Percentiles rank a stretch among this genome's conserved stretches.
phyloP scores from a whole-genome alignment of 805 yeast species.

The Nakazawaea ishiwadae region DNA sequence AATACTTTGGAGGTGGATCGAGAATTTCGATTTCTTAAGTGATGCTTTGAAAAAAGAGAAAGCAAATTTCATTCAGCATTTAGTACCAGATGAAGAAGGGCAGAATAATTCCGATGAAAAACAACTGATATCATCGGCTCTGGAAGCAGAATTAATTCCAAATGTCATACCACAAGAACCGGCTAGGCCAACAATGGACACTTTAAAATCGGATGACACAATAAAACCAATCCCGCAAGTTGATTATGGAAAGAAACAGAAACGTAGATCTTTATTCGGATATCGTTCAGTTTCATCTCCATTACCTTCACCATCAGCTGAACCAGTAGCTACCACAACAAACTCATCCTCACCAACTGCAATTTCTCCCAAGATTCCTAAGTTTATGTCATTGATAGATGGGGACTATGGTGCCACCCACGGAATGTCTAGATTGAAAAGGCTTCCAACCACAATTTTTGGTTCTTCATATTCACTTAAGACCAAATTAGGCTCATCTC shows the following conservation, averaged over 20 bases:
- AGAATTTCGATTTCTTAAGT: constrained; percentile 14
- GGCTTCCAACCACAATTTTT: constrained; percentile 5
- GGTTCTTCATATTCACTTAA: constrained; percentile 7
- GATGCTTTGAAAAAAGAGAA: constrained; percentile 14
- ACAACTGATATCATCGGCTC: too few species aligned
- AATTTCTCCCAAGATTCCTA: too few species aligned
- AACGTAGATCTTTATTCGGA: constrained; percentile 23
- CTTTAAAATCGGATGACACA: not conserved
- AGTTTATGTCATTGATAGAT: too few species aligned
- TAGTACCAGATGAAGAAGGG: too few species aligned
- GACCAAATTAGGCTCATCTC: not conserved
- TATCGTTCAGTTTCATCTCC: constrained; percentile 21
- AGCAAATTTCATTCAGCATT: too few species aligned
- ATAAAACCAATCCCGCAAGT: not conserved
- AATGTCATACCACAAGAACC: too few species aligned
- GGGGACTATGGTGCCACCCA: not conserved
- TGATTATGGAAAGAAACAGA: constrained; percentile 17
- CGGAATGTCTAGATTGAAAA: constrained; percentile 3
- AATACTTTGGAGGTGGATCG: constrained; percentile 24
- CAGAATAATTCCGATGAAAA: too few species aligned
- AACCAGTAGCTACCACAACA: not conserved
- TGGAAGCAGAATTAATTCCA: too few species aligned
- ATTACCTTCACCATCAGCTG: not conserved
- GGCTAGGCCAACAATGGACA: too few species aligned
- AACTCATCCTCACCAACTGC: too few species aligned